Evolutionary conservation across 345 rosid genomes (phyloP).

Genomic region (Odontarrhena argentea): DNA sequence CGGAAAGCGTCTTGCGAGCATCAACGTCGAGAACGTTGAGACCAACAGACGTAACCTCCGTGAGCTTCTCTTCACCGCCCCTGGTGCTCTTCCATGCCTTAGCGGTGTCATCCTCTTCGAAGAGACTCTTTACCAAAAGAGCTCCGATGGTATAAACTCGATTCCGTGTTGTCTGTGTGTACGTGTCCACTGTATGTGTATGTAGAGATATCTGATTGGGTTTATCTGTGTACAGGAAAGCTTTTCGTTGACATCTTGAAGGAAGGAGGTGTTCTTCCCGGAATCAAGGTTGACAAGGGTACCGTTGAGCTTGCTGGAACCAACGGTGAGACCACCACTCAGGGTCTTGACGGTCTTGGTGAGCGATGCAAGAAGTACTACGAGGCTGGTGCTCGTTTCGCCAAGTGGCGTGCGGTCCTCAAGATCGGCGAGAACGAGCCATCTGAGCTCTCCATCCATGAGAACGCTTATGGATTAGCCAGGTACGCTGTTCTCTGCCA

Average conservation of each 20-base stretch:
- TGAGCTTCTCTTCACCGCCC: slow-evolving; percentile 91
- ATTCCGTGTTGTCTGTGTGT: background rate
- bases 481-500: slow-evolving; percentile 93
- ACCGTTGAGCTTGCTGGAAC: slow-evolving; percentile 93
- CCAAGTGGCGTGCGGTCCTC: slow-evolving; percentile 97
- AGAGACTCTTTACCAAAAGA: slow-evolving; percentile 88
- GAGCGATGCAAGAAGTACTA: slow-evolving; percentile 52
- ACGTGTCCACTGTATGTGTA: background rate
- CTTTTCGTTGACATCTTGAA: slow-evolving; percentile 79
- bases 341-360: slow-evolving; percentile 91
- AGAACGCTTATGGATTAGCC: slow-evolving; percentile 45
- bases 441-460: slow-evolving; percentile 69
- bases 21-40: slow-evolving; percentile 90
- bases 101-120: slow-evolving; percentile 90
- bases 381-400: slow-evolving; percentile 63
- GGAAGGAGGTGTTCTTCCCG: slow-evolving; percentile 92
- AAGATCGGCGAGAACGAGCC: slow-evolving; percentile 91
- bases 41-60: slow-evolving; percentile 80
- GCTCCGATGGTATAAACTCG: slow-evolving; percentile 56
- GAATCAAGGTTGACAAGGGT: slow-evolving; percentile 98
- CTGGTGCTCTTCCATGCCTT: slow-evolving; percentile 72
- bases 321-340: slow-evolving; percentile 92
- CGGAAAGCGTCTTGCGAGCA: slow-evolving; percentile 92
- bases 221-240: slow-evolving; percentile 55
- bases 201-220: background rate